Percentiles rank a stretch among this genome's conserved stretches.
These are phyloP conservation scores for Petunia secreta DNA, from an alignment of 257 asterid species.

Conservation along the genomic window DNA sequence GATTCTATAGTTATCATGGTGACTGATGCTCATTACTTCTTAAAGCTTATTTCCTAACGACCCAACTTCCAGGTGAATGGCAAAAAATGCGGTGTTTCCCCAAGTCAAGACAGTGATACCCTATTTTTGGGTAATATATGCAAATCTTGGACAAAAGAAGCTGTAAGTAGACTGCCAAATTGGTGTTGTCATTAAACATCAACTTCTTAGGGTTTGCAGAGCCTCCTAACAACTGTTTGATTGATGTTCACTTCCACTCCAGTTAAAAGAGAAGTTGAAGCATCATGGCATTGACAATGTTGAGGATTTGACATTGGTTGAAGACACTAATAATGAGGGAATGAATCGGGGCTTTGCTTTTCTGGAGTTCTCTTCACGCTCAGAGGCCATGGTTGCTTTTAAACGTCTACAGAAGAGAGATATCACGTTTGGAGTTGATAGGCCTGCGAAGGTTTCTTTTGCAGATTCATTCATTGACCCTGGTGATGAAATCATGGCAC, in stretches of 20 bases:
- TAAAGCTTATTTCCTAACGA: constrained; percentile 48
- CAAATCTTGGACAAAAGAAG: constrained; percentile 93
- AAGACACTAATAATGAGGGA: constrained; percentile 76
- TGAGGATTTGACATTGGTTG: constrained; percentile 93
- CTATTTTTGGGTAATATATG: constrained; percentile 92
- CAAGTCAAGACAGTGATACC: constrained; percentile 98
- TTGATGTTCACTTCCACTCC: constrained; percentile 57
- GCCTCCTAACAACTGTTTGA: constrained; percentile 40
- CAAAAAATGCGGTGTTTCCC: constrained; percentile 95
- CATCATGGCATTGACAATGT: constrained; percentile 72
- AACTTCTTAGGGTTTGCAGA: constrained; percentile 33
- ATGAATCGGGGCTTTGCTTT: constrained; percentile 94
- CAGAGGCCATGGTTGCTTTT: constrained; percentile 99
- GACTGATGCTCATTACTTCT: constrained; percentile 36
- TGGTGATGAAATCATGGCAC: constrained; percentile 99
- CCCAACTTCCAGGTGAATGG: constrained; percentile 87
- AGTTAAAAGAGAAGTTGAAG: constrained; percentile 88
- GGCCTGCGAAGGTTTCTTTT: constrained; percentile 96
- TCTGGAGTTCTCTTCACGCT: constrained; percentile 85
- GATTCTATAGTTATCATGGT: constrained; percentile 40
- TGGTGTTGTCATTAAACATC: constrained; percentile 34
- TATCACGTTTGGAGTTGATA: constrained; percentile 83
- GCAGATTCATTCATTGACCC: constrained; percentile 99
- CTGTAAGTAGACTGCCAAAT: constrained; percentile 66
- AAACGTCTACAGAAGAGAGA: constrained; percentile 96